Evolutionary conservation across 192 early-diverging fungal species (phyloP).

Genomic region (Coemansia sp.): DNA sequence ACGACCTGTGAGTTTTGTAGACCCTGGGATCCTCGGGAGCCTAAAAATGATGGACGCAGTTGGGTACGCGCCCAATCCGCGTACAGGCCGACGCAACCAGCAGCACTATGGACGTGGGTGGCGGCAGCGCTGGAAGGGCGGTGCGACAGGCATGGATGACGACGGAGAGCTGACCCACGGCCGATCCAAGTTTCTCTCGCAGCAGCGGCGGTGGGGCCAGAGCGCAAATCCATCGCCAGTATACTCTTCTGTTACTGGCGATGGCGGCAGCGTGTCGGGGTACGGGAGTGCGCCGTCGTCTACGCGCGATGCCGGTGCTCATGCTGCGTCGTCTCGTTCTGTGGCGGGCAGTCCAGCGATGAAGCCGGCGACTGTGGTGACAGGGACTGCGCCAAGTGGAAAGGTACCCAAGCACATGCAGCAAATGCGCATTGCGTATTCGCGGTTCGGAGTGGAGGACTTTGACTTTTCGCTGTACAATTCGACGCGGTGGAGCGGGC

Average conservation of each 20-base stretch:
- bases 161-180: slow-evolving; percentile 47
- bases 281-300: background rate
- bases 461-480: slow-evolving; percentile 99
- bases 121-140: slow-evolving; percentile 32
- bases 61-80: slow-evolving; percentile 88
- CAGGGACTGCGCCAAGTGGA: slow-evolving; percentile 3
- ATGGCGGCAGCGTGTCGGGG: background rate
- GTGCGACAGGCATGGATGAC: slow-evolving; percentile 15
- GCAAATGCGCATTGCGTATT: slow-evolving; percentile 53
- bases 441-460: slow-evolving; percentile 95
- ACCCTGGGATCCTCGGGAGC: slow-evolving; percentile 68
- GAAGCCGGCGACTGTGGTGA: slow-evolving; percentile 9
- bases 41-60: slow-evolving; percentile 93
- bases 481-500: slow-evolving; percentile 77
- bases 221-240: background rate
- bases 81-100: slow-evolving; percentile 77
- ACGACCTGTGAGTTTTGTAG: slow-evolving; percentile 70
- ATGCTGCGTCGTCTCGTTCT: background rate
- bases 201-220: slow-evolving; percentile 44
- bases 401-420: slow-evolving; percentile 45
- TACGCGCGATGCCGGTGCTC: background rate
- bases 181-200: slow-evolving; percentile 42
- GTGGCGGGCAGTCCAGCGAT: slow-evolving; percentile 27
- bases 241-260: background rate
- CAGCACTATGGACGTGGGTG: slow-evolving; percentile 33